Evolutionary conservation across 2,329 filamentous ascomycete species (phyloP).

Genomic region (Dendrostoma leiphaemia): DNA sequence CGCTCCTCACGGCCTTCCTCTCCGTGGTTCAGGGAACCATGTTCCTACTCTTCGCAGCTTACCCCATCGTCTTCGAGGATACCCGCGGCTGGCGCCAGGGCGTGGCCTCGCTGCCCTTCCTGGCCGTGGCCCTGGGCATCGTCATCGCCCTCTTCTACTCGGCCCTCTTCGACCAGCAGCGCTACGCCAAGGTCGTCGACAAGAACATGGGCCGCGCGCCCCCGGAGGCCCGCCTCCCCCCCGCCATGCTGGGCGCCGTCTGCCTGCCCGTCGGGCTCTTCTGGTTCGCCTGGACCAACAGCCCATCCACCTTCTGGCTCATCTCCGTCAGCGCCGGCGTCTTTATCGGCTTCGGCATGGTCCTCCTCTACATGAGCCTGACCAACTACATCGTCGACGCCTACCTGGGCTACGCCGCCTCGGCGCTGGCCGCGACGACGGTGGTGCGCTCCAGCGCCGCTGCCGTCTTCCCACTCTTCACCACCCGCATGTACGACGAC

Average conservation of each 20-base stretch:
- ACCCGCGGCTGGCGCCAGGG: constrained; percentile 46
- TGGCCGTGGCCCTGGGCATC: constrained; percentile 55
- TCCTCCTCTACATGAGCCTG: constrained; percentile 76
- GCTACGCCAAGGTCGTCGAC: constrained; percentile 44
- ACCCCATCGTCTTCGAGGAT: constrained; percentile 52
- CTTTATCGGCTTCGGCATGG: constrained; percentile 72
- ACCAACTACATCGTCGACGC: constrained; percentile 76
- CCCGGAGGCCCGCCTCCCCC: constrained; percentile 56
- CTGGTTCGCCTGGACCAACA: constrained; percentile 58
- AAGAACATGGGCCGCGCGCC: constrained; percentile 52
- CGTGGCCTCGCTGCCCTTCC: constrained; percentile 51
- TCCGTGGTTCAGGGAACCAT: constrained; percentile 38
- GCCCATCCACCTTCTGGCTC: constrained; percentile 26
- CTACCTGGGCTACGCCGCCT: constrained; percentile 80
- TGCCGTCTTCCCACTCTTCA: constrained; percentile 75
- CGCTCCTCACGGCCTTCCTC: constrained; percentile 53
- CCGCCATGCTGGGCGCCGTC: constrained; percentile 53
- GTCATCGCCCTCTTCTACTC: constrained; percentile 48
- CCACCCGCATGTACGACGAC: constrained; percentile 65
- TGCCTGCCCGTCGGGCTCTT: constrained; percentile 53
- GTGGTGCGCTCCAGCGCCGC: constrained; percentile 72
- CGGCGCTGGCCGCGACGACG: constrained; percentile 75
- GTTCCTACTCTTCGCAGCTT: constrained; percentile 41
- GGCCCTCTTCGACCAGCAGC: constrained; percentile 35
- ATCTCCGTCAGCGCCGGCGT: constrained; percentile 30